Percentiles rank a stretch among this genome's conserved stretches.
Evolutionary conservation across 169 alveolate species (phyloP).

Genomic region (Eimeria maxima): DNA sequence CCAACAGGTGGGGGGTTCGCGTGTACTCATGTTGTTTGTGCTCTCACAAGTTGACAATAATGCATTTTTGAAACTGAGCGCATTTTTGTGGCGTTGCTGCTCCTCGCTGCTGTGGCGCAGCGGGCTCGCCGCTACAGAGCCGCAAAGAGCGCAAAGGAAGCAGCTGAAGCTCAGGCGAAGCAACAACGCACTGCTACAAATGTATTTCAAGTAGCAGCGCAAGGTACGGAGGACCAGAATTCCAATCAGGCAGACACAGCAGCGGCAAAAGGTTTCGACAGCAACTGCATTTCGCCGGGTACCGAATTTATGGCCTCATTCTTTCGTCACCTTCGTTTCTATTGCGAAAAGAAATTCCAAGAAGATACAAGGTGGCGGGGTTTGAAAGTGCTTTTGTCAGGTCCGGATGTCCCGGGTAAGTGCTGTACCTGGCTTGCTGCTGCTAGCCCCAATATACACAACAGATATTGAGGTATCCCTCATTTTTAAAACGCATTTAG

Average conservation of each 20-base stretch:
- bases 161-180: conserved; percentile 54
- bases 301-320: conserved; percentile 98
- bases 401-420: conserved; percentile 90
- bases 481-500: neutral
- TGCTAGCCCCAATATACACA: neutral
- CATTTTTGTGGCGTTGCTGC: neutral
- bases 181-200: conserved; percentile 33
- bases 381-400: conserved; percentile 97
- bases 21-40: neutral
- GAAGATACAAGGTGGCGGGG: conserved; percentile 95
- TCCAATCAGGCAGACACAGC: neutral
- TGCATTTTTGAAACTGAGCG: neutral
- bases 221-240: neutral
- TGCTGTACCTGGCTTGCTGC: neutral
- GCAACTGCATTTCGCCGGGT: conserved; percentile 99
- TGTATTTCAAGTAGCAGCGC: conserved; percentile 4
- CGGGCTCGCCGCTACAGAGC: conserved; percentile 84
- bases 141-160: conserved; percentile 80
- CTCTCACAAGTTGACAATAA: neutral
- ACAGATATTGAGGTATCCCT: neutral
- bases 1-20: conserved; percentile 91
- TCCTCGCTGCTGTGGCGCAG: conserved; percentile 39
- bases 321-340: conserved; percentile 90
- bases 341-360: conserved; percentile 94
- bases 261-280: conserved; percentile 92